Conservation (phyloP, 1,139 yeast genomes). For the Candida glucosophila region DNA sequence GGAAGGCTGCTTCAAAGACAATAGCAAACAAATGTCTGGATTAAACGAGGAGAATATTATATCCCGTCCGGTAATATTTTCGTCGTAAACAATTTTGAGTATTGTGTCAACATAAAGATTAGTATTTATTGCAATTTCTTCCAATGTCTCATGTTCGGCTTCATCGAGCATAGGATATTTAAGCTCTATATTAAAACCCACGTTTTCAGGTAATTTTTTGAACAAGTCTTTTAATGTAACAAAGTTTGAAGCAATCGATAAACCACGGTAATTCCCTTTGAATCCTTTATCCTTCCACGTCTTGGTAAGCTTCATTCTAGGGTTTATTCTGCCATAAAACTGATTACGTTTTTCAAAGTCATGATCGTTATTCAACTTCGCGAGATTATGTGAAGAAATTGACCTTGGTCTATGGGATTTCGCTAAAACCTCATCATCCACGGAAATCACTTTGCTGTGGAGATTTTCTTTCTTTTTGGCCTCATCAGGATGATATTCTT, state of each 20-base stretch:
- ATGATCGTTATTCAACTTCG: conserved; percentile 9
- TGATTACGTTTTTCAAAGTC: conserved; percentile 33
- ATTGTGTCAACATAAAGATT: conserved; percentile 86
- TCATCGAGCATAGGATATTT: conserved; percentile 96
- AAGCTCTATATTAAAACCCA: conserved; percentile 92
- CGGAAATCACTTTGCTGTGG: conserved; percentile 11
- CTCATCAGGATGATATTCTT: conserved; percentile 6
- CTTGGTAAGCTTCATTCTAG: conserved; percentile 76
- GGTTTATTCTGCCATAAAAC: conserved; percentile 32
- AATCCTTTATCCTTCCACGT: conserved; percentile 83
- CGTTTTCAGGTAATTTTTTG: conserved; percentile 67
- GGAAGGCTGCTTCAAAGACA: conserved; percentile 87
- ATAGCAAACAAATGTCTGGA: conserved; percentile 82
- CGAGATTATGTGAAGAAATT: conserved; percentile 20
- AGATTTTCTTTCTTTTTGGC: conserved; percentile 7
- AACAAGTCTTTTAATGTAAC: conserved; percentile 83
- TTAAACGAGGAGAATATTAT: conserved; percentile 89
- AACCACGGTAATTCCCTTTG: conserved; percentile 87
- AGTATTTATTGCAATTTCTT: conserved; percentile 74
- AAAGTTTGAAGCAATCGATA: conserved; percentile 84
- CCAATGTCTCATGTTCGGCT: conserved; percentile 83
- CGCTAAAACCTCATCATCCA: conserved; percentile 31
- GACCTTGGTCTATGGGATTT: conserved; percentile 31
- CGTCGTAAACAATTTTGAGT: conserved; percentile 69
- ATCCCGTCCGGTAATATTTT: conserved; percentile 68